Conservation (phyloP, 2,329 filamentous ascomycete species). For the Ascochyta fabae region DNA sequence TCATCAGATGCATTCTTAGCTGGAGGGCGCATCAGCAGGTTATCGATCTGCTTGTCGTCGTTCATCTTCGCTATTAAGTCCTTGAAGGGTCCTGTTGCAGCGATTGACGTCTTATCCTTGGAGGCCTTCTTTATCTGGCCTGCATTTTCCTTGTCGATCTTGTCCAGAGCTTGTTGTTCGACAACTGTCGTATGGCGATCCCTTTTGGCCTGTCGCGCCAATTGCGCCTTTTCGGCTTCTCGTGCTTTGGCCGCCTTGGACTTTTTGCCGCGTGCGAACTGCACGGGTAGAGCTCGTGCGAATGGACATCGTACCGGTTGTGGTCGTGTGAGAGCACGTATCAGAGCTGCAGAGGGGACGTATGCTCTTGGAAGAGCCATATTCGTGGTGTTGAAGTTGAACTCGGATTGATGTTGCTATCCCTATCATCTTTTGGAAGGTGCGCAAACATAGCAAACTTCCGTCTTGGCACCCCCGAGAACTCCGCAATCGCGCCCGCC, state of each 20-base stretch:
- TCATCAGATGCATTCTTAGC: slow-evolving; percentile 10
- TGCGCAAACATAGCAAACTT: slow-evolving; percentile 26
- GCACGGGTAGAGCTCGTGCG: slow-evolving; percentile 21
- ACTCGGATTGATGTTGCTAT: not conserved
- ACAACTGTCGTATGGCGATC: not conserved
- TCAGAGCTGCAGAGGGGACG: slow-evolving; percentile 34
- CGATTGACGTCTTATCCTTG: not conserved
- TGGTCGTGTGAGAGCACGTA: slow-evolving; percentile 34
- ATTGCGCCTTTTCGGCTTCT: slow-evolving; percentile 9
- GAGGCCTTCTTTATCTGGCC: not conserved
- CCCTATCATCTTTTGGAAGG: slow-evolving; percentile 15
- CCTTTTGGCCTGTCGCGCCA: not conserved
- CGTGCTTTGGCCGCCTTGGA: slow-evolving; percentile 21
- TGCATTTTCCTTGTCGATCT: not conserved
- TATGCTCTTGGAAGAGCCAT: slow-evolving; percentile 27
- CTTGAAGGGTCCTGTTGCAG: not conserved
- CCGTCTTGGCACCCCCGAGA: slow-evolving; percentile 34
- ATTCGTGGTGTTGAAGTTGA: not conserved
- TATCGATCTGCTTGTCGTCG: slow-evolving; percentile 6
- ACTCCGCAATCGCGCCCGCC: slow-evolving; percentile 21
- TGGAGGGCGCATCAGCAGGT: not conserved
- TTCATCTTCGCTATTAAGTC: slow-evolving; percentile 1
- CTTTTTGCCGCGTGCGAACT: slow-evolving; percentile 32
- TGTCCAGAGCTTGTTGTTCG: not conserved
- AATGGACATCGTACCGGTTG: slow-evolving; percentile 27